Percentiles rank a stretch among this genome's conserved stretches.
Conservation (phyloP, 345 rosid species). For the Odontarrhena argentea region DNA sequence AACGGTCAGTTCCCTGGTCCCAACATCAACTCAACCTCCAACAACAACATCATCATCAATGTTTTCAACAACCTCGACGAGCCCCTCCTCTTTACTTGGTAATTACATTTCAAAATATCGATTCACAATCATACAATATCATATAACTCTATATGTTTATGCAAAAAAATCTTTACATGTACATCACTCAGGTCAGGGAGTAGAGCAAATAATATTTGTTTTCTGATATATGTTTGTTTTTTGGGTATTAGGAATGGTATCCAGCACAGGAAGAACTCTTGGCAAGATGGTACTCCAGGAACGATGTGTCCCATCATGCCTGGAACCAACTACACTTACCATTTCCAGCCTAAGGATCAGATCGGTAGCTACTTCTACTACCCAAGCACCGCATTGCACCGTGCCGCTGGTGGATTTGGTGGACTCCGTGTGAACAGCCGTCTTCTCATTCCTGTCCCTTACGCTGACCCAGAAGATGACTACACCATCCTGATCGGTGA, state of each 20-base stretch:
- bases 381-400: constrained; percentile 54
- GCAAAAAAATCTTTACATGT: too few relatives aligned
- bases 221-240: not conserved
- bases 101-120: not conserved
- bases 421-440: constrained; percentile 73
- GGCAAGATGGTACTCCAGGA: constrained; percentile 77
- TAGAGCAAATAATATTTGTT: too few relatives aligned
- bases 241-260: constrained; percentile 57
- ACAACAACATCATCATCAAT: constrained; percentile 72
- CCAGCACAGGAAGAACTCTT: constrained; percentile 83
- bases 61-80: constrained; percentile 81
- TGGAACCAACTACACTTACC: constrained; percentile 71
- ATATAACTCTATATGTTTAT: too few relatives aligned
- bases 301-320: constrained; percentile 78
- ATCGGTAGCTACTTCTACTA: constrained; percentile 77
- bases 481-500: constrained; percentile 64
- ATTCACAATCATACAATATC: not conserved
- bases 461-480: constrained; percentile 65
- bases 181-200: too few relatives aligned
- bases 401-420: constrained; percentile 67
- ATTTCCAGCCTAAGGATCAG: constrained; percentile 91
- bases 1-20: constrained; percentile 84
- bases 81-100: constrained; percentile 77
- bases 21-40: constrained; percentile 69
- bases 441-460: constrained; percentile 69